Percentiles rank a stretch among this genome's conserved stretches.
Evolutionary conservation across 345 rosid species (phyloP).

Genomic region (Brassica incana): DNA sequence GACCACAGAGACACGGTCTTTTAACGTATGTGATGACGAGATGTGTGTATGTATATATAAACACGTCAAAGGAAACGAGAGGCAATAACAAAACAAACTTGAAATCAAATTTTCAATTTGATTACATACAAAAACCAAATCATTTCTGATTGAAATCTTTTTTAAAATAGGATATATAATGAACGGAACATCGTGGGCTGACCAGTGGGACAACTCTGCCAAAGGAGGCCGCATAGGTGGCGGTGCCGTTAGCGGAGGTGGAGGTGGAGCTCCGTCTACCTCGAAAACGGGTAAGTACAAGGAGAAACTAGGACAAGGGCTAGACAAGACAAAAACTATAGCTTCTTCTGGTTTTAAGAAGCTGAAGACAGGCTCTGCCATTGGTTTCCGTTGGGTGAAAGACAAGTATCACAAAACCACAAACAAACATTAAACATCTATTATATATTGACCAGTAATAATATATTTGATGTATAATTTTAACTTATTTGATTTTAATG

Average conservation of each 20-base stretch:
- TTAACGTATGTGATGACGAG: neutral
- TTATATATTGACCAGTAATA: too few species aligned
- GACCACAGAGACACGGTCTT: slow-evolving; percentile 31
- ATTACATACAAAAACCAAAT: neutral
- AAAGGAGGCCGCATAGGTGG: slow-evolving; percentile 24
- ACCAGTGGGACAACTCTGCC: slow-evolving; percentile 65
- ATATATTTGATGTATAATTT: too few species aligned
- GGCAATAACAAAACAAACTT: neutral
- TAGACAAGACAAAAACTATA: slow-evolving; percentile 56
- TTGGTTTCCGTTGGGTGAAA: slow-evolving; percentile 66
- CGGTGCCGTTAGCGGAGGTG: slow-evolving; percentile 33
- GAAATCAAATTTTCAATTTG: neutral
- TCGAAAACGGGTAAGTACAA: slow-evolving; percentile 57
- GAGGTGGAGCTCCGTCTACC: slow-evolving; percentile 36
- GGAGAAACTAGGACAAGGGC: slow-evolving; percentile 65
- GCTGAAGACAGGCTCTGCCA: slow-evolving; percentile 54
- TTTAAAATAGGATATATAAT: neutral
- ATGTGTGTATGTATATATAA: slow-evolving; percentile 13
- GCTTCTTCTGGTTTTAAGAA: slow-evolving; percentile 65
- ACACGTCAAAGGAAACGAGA: slow-evolving; percentile 6
- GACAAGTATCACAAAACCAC: slow-evolving; percentile 56
- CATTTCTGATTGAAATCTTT: neutral
- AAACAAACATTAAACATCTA: slow-evolving; percentile 16
- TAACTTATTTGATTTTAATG: too few species aligned
- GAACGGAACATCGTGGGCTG: slow-evolving; percentile 79